These are phyloP conservation scores for Aspergillus incahuasiensis DNA, from an alignment of 495 filamentous ascomycete species.

Conservation along the genomic window DNA sequence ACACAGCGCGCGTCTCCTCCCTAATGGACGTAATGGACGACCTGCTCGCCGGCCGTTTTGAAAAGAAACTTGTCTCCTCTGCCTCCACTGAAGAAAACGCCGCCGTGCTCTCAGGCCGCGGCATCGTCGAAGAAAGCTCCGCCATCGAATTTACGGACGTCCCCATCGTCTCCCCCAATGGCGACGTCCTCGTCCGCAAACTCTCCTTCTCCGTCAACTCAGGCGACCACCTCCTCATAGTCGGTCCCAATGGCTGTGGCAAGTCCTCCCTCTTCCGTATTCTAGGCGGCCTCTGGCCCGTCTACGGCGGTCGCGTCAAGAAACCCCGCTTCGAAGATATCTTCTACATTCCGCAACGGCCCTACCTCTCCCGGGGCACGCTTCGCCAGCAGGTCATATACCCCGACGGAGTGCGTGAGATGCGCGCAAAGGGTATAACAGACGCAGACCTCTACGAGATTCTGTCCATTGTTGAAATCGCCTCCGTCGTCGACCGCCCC, in stretches of 20 bases:
- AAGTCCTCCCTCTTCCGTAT: constrained; percentile 96
- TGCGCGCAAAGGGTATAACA: constrained; percentile 77
- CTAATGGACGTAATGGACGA: constrained; percentile 94
- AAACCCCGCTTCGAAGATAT: constrained; percentile 88
- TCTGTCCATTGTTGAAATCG: constrained; percentile 74
- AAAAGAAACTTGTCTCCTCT: constrained; percentile 92
- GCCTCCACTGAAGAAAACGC: constrained; percentile 72
- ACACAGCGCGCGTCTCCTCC: constrained; percentile 84
- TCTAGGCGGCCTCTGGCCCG: constrained; percentile 95
- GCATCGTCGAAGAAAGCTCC: constrained; percentile 67
- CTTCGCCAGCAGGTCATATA: constrained; percentile 96
- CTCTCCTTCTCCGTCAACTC: constrained; percentile 82
- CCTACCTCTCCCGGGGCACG: constrained; percentile 83
- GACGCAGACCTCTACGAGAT: constrained; percentile 77
- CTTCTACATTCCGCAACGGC: constrained; percentile 97
- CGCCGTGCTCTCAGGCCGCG: constrained; percentile 73
- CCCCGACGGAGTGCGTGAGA: constrained; percentile 81
- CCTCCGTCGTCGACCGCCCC: constrained; percentile 74
- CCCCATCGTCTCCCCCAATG: constrained; percentile 96
- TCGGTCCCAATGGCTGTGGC: constrained; percentile 95
- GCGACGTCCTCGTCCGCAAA: constrained; percentile 78
- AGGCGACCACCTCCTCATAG: constrained; percentile 87
- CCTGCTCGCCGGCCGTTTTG: constrained; percentile 78
- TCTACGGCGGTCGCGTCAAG: constrained; percentile 87
- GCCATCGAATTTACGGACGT: constrained; percentile 87